Conservation (phyloP, 305 asterid species). For the Ilex paraguariensis region DNA sequence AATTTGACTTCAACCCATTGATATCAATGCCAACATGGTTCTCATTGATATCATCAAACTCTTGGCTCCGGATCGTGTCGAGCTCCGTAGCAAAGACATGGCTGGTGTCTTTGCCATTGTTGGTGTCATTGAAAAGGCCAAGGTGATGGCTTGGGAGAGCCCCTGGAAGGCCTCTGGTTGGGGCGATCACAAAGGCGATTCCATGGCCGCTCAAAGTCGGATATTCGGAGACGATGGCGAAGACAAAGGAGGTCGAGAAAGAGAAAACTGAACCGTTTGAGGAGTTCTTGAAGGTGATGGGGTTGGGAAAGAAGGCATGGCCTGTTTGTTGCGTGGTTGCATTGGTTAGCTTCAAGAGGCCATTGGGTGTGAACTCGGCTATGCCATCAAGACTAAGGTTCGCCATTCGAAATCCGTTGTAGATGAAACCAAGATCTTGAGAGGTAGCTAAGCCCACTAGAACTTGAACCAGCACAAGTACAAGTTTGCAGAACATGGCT, state of each 20-base stretch:
- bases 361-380: background rate
- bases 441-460: background rate
- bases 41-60: slow-evolving; percentile 31
- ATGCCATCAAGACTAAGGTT: background rate
- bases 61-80: slow-evolving; percentile 32
- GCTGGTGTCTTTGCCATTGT: slow-evolving; percentile 35
- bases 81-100: slow-evolving; percentile 47
- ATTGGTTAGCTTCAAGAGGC: background rate
- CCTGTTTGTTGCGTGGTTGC: background rate
- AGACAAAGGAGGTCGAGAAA: slow-evolving; percentile 1
- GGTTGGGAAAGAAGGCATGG: background rate
- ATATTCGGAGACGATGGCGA: background rate
- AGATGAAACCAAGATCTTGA: background rate
- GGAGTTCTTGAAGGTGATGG: background rate
- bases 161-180: slow-evolving; percentile 28
- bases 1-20: slow-evolving; percentile 20
- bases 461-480: no score
- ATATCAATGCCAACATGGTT: slow-evolving; percentile 55
- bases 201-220: slow-evolving; percentile 31
- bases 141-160: slow-evolving; percentile 28
- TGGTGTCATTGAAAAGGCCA: slow-evolving; percentile 39
- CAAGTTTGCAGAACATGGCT: background rate
- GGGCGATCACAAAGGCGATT: slow-evolving; percentile 37
- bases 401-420: background rate
- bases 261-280: background rate